These are phyloP conservation scores for Phialophora expanda DNA, from an alignment of 2,329 filamentous ascomycete species.

Conservation along the genomic window DNA sequence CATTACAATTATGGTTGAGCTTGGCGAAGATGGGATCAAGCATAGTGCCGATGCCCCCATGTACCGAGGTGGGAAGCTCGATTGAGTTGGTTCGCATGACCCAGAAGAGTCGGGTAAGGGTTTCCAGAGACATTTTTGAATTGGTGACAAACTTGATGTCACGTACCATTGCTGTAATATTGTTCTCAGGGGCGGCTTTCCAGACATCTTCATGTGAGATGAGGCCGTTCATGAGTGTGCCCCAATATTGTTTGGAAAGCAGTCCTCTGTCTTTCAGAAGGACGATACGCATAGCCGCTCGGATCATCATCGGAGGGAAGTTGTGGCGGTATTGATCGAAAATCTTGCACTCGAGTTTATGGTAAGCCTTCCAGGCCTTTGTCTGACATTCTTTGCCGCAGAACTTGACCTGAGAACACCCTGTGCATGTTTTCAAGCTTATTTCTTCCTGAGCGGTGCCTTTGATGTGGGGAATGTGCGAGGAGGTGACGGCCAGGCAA, in stretches of 20 bases:
- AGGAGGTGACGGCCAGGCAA: constrained; percentile 26
- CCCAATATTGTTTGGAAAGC: constrained; percentile 50
- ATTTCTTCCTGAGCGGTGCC: constrained; percentile 35
- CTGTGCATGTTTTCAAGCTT: constrained; percentile 59
- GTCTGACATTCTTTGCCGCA: constrained; percentile 67
- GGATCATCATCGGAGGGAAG: constrained; percentile 60
- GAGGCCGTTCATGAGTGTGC: constrained; percentile 13
- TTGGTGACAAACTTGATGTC: constrained; percentile 60
- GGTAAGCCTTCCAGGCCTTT: constrained; percentile 62
- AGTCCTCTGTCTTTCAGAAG: constrained; percentile 46
- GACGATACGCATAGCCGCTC: constrained; percentile 61
- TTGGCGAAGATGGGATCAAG: constrained; percentile 60
- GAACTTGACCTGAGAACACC: constrained; percentile 63
- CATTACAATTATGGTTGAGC: constrained; percentile 68
- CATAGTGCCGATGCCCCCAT: constrained; percentile 64
- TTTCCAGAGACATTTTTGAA: constrained; percentile 50
- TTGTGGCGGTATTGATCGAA: constrained; percentile 53
- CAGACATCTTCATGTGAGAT: constrained; percentile 58
- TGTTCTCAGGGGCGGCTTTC: constrained; percentile 49
- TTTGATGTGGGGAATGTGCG: constrained; percentile 18
- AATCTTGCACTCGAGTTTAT: constrained; percentile 65
- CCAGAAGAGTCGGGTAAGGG: constrained; percentile 50
- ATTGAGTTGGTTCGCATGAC: constrained; percentile 59
- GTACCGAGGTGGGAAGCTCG: constrained; percentile 61
- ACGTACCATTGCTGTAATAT: constrained; percentile 59